Base-by-base conservation (phyloP, 345 rosid genomes). In the Pistacia atlantica region DNA sequence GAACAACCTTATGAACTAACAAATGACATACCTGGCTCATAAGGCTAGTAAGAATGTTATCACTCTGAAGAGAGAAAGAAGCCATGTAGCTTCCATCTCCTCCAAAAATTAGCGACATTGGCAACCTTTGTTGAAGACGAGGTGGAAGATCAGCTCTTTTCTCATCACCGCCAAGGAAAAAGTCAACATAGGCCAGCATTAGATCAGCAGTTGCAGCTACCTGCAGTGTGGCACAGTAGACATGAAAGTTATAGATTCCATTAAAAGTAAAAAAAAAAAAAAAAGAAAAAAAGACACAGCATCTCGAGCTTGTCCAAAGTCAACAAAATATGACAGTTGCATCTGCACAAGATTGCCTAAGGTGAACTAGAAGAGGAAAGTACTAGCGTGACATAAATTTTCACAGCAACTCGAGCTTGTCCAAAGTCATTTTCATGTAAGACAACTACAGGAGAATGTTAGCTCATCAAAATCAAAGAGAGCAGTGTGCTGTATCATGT, bases 81-180 rank as follows among this genome's bases (percentile, higher is more conserved):
- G 97, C 85, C 97, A 92, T 89, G 87, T 92, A 95, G 81, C 97
- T 91, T 83, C 98, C 98, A 56, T 92, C 89, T 4, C 98, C 97
- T 68, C 98, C 97, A 76, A 95, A 95, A 67, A 89, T 75, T 79
- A 95, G 64, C 64, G 91, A 83, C 87, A 92, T 83, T 20, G 97
- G 97, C 75, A 90, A 85, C 79, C 98, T 92, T 80, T 87, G 90
- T 80, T 82, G 83, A 80, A 95, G 89, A 11, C 78, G 85, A 78
- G 95, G 92, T 81, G 98, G 98, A 81, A 92, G 95, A 85, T 89
- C 97, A 18, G 76, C 79, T 83, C 97, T 89, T 84, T 91, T 95
- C 80, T 95, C 98, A 80, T 95, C 98, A 42, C 98, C 98, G 49
- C 97, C 97, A 64, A 92, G 95, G 88, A 89, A 95, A 81, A 92